Evolutionary conservation across 2,329 filamentous ascomycete genomes (phyloP).

Genomic region (Aspergillus udagawae): DNA sequence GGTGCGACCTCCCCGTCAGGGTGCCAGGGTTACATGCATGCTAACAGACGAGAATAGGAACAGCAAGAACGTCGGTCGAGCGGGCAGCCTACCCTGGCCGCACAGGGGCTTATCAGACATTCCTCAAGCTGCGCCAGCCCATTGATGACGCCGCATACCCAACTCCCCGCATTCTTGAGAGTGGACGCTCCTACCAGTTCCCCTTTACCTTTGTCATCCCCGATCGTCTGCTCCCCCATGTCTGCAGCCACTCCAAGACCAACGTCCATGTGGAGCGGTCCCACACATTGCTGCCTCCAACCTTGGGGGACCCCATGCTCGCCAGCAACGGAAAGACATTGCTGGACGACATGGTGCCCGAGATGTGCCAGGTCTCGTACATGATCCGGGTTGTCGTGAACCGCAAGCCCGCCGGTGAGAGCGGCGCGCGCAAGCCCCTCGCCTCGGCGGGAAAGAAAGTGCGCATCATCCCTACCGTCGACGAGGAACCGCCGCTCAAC

Average conservation of each 20-base stretch:
- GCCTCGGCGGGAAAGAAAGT: conserved; percentile 52
- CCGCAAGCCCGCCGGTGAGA: conserved; percentile 4
- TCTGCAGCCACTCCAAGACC: conserved; percentile 53
- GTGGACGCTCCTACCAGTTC: conserved; percentile 55
- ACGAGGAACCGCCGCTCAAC: conserved; percentile 57
- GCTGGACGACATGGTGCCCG: conserved; percentile 59
- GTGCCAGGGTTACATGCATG: background rate
- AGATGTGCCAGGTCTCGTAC: conserved; percentile 60
- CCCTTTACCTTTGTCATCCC: conserved; percentile 64
- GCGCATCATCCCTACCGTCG: conserved; percentile 55
- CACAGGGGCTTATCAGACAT: conserved; percentile 56
- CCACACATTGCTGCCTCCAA: conserved; percentile 59
- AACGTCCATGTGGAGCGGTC: conserved; percentile 51
- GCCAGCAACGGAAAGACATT: conserved; percentile 47
- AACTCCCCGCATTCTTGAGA: conserved; percentile 50
- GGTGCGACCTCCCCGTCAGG: conserved; percentile 35
- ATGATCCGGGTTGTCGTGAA: conserved; percentile 47
- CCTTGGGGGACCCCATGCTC: conserved; percentile 56
- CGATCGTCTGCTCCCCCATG: conserved; percentile 54
- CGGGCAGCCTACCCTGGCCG: conserved; percentile 51
- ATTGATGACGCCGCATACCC: conserved; percentile 53
- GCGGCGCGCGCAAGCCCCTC: conserved; percentile 36
- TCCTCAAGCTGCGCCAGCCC: conserved; percentile 60
- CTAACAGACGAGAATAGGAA: conserved; percentile 37
- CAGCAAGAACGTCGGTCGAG: conserved; percentile 52